phyloP scores from a whole-genome alignment of 1,139 yeast species.

The Hansenula lynferdii region DNA sequence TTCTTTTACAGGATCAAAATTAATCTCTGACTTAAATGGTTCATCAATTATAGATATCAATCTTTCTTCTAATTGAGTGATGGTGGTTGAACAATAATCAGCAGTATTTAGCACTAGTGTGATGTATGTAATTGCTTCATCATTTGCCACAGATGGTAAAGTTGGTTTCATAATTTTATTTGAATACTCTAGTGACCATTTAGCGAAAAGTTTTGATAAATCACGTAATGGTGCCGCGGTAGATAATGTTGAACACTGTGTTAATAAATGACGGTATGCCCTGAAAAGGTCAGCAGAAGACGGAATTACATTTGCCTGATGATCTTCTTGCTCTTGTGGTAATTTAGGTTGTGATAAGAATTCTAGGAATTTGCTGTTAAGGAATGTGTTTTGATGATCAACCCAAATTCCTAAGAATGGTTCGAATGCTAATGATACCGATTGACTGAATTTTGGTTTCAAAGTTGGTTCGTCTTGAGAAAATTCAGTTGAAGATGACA shows the following conservation, averaged over 20 bases:
- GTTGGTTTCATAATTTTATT: constrained; percentile 55
- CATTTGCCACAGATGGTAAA: constrained; percentile 41
- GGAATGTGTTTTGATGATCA: constrained; percentile 68
- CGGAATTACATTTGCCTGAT: constrained; percentile 58
- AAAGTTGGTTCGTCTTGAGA: constrained; percentile 28
- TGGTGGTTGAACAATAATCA: constrained; percentile 79
- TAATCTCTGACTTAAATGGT: constrained; percentile 30
- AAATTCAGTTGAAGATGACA: constrained; percentile 14
- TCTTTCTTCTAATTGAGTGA: constrained; percentile 69
- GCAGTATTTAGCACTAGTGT: constrained; percentile 82
- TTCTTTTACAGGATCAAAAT: constrained; percentile 54
- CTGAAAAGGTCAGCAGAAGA: constrained; percentile 88
- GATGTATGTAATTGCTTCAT: constrained; percentile 61
- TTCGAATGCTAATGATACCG: constrained; percentile 71
- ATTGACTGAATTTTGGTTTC: constrained; percentile 28
- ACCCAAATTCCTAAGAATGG: constrained; percentile 86
- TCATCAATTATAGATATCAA: constrained; percentile 45
- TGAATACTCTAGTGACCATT: constrained; percentile 63
- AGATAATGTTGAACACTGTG: constrained; percentile 73
- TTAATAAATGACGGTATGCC: constrained; percentile 62
- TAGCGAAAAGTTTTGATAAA: constrained; percentile 60
- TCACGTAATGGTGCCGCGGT: constrained; percentile 63
- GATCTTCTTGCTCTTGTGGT: constrained; percentile 31
- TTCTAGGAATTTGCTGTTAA: constrained; percentile 58
- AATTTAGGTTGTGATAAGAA: constrained; percentile 46